A percentile compares a stretch with the other conserved stretches of the same genome.
Conservation (phyloP, 2,329 filamentous ascomycete species). For the Ophiognomonia clavigignenti-juglandacearum region DNA sequence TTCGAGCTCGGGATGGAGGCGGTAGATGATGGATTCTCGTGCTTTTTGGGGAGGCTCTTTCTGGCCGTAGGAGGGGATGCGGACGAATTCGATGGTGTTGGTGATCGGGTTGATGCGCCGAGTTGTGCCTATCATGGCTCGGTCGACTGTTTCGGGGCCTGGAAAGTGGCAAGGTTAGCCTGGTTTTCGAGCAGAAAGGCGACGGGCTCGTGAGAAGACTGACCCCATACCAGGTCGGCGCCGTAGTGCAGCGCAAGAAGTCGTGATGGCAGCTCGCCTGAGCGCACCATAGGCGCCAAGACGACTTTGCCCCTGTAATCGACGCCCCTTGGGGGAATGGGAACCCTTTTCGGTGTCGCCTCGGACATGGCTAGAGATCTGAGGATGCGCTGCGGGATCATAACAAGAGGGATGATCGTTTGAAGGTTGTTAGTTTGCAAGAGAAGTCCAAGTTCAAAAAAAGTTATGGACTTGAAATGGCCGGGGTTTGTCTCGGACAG, state of each 20-base stretch:
- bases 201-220: slow-evolving; percentile 23
- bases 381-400: slow-evolving; percentile 10
- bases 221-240: slow-evolving; percentile 94
- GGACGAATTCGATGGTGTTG: slow-evolving; percentile 79
- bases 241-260: slow-evolving; percentile 89
- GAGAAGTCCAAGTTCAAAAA: background rate
- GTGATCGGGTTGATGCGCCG: slow-evolving; percentile 72
- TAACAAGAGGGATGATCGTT: slow-evolving; percentile 2
- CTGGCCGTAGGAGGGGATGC: slow-evolving; percentile 65
- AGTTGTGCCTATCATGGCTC: slow-evolving; percentile 81
- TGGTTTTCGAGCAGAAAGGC: background rate
- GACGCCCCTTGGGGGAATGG: slow-evolving; percentile 82
- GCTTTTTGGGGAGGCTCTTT: slow-evolving; percentile 50
- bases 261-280: slow-evolving; percentile 89
- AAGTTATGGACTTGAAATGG: too few species aligned
- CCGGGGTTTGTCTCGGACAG: too few species aligned
- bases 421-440: background rate
- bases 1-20: slow-evolving; percentile 75
- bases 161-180: slow-evolving; percentile 7
- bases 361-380: slow-evolving; percentile 46
- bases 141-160: slow-evolving; percentile 93
- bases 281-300: slow-evolving; percentile 95
- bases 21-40: slow-evolving; percentile 71
- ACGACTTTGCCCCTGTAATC: slow-evolving; percentile 94
- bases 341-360: slow-evolving; percentile 57